Conservation (phyloP, 495 filamentous ascomycete genomes). For the Trichocladium antarcticum region DNA sequence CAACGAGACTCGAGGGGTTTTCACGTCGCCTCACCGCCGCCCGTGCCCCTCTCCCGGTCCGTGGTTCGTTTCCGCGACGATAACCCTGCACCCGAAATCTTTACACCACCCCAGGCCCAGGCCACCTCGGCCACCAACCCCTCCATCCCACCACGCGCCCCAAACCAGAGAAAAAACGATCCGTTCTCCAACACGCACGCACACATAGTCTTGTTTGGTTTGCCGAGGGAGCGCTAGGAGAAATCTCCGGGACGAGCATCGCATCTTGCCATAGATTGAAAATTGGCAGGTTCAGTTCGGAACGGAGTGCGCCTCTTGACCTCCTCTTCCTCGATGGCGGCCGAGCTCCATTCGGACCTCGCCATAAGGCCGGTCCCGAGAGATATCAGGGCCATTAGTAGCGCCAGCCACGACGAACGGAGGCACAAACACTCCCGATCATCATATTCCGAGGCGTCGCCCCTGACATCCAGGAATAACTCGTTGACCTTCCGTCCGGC, state of each 20-base stretch:
- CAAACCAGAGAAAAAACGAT: not conserved
- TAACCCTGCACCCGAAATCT: constrained; percentile 6
- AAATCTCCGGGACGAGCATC: too few species aligned
- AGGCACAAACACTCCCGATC: constrained; percentile 44
- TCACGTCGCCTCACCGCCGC: not conserved
- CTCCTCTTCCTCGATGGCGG: constrained; percentile 22
- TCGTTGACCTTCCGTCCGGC: constrained; percentile 40
- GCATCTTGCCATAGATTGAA: not conserved
- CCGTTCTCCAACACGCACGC: not conserved
- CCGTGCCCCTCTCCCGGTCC: too few species aligned
- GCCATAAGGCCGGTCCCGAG: constrained; percentile 30
- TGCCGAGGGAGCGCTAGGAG: not conserved
- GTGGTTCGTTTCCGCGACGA: constrained; percentile 3
- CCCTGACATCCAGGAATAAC: constrained; percentile 40
- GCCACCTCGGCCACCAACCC: not conserved
- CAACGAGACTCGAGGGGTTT: not conserved
- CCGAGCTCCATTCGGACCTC: constrained; percentile 32
- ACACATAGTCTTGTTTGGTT: not conserved
- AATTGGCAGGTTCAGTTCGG: not conserved
- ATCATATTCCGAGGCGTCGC: constrained; percentile 41
- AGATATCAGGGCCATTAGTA: constrained; percentile 25
- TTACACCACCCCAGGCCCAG: not conserved
- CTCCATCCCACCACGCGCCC: not conserved
- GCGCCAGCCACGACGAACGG: constrained; percentile 22
- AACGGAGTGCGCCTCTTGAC: not conserved